Conservation (phyloP, 148 eudicot genomes). For the Heliosperma pusillum region DNA sequence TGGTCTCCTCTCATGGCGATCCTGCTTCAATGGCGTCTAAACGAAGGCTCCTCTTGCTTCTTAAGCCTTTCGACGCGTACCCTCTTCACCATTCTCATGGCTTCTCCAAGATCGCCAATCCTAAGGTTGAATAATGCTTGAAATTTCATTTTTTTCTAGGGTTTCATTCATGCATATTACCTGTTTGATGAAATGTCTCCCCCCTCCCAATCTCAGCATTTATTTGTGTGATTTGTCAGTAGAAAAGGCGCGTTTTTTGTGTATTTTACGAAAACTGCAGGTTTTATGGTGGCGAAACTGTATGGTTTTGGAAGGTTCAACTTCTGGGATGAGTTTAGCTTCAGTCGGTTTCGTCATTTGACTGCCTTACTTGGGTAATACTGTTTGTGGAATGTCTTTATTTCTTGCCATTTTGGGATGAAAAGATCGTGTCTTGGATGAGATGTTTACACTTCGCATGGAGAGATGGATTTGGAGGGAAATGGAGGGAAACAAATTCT, state of each 20-base stretch:
- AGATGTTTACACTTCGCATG: neutral
- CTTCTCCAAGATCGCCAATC: constrained; percentile 30
- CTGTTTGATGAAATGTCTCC: constrained; percentile 14
- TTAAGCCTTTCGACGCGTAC: constrained; percentile 62
- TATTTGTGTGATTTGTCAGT: neutral
- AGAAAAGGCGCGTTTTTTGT: neutral
- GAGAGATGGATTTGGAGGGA: neutral
- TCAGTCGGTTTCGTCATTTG: neutral
- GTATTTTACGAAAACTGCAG: neutral
- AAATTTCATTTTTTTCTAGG: neutral
- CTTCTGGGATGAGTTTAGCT: neutral
- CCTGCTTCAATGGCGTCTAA: constrained; percentile 40
- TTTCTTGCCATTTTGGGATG: neutral
- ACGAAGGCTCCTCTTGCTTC: constrained; percentile 56
- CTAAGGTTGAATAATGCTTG: constrained; percentile 31
- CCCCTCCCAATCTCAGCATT: neutral
- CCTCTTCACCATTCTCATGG: constrained; percentile 25
- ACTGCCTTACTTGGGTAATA: neutral
- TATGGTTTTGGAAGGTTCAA: neutral
- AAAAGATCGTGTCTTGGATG: neutral
- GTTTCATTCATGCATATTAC: constrained; percentile 27
- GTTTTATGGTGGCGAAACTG: neutral
- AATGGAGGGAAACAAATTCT: neutral
- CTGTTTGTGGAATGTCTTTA: neutral
- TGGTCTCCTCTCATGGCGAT: constrained; percentile 14